These are phyloP conservation scores for Arabidopsis hybrid DNA, from an alignment of 441 rosid species.

Conservation along the genomic window DNA sequence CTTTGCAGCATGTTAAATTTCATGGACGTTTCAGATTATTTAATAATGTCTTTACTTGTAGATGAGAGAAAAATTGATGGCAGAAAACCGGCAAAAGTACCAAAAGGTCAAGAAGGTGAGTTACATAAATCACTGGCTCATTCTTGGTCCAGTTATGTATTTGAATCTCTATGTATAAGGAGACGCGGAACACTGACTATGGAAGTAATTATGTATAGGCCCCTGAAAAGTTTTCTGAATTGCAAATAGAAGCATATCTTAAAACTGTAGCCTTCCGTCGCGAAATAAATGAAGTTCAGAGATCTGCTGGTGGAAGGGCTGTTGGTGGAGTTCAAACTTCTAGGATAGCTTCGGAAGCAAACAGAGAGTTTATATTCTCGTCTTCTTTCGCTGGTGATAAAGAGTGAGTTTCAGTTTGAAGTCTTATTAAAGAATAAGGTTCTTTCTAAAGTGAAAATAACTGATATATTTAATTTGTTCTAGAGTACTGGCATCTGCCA, in stretches of 20 bases:
- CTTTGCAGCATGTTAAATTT: conserved; percentile 40
- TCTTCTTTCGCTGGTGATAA: conserved; percentile 91
- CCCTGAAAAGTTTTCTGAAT: conserved; percentile 89
- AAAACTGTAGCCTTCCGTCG: conserved; percentile 96
- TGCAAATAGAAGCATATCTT: conserved; percentile 95
- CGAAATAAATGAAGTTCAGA: conserved; percentile 93
- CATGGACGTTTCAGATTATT: conserved; percentile 4
- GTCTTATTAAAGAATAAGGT: conserved; percentile 11
- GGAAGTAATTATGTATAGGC: conserved; percentile 55
- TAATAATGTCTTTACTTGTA: conserved; percentile 44
- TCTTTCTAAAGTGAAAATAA: conserved; percentile 27
- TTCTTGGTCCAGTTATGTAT: conserved; percentile 23
- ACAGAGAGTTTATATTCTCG: conserved; percentile 92
- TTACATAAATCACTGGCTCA: conserved; percentile 25
- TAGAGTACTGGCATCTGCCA: conserved; percentile 73
- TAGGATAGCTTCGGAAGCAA: conserved; percentile 95
- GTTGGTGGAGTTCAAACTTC: conserved; percentile 92
- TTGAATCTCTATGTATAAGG: not conserved
- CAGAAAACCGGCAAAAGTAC: conserved; percentile 95
- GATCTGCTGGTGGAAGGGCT: conserved; percentile 85
- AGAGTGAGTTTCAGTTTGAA: conserved; percentile 63
- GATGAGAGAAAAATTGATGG: conserved; percentile 99
- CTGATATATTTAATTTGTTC: conserved; percentile 39
- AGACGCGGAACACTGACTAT: conserved; percentile 21
- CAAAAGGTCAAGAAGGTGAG: conserved; percentile 96